A percentile compares a stretch with the other conserved stretches of the same genome.
Conservation (phyloP, 257 asterid genomes). For the Capsicum rhomboideum region DNA sequence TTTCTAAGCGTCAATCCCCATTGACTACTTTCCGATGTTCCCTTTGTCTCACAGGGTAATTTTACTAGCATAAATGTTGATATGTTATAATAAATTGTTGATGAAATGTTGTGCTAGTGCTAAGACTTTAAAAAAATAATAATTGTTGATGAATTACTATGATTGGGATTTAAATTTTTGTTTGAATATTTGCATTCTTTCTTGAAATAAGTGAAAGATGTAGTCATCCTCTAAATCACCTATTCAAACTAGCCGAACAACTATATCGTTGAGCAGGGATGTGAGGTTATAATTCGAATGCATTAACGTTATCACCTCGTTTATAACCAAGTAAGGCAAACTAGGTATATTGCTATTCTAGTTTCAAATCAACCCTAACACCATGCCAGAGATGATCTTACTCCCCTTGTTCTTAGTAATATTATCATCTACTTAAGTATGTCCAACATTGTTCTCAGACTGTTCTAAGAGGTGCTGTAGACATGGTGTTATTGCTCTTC, state of each 20-base stretch:
- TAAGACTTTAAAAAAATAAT: too few species aligned
- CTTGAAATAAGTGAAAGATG: background rate
- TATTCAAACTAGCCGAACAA: too few species aligned
- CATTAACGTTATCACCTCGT: too few species aligned
- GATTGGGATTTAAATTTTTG: background rate
- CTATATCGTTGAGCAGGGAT: too few species aligned
- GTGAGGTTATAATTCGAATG: too few species aligned
- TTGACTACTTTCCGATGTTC: background rate
- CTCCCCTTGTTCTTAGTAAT: too few species aligned
- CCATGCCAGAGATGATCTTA: too few species aligned
- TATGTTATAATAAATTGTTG: background rate
- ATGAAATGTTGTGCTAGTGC: too few species aligned
- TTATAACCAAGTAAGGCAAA: too few species aligned
- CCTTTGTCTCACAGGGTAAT: background rate
- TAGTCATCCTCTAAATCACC: too few species aligned
- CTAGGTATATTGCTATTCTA: too few species aligned
- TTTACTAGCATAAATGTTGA: background rate
- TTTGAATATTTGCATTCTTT: background rate
- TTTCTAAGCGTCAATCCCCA: background rate
- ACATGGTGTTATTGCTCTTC: conserved; percentile 1
- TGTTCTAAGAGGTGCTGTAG: background rate
- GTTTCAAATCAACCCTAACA: too few species aligned
- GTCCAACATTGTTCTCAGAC: background rate
- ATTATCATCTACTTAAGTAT: background rate
- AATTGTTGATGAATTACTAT: background rate